phyloP scores from a whole-genome alignment of 768 basidiomycete genomes.

The Lentinula edodes region DNA sequence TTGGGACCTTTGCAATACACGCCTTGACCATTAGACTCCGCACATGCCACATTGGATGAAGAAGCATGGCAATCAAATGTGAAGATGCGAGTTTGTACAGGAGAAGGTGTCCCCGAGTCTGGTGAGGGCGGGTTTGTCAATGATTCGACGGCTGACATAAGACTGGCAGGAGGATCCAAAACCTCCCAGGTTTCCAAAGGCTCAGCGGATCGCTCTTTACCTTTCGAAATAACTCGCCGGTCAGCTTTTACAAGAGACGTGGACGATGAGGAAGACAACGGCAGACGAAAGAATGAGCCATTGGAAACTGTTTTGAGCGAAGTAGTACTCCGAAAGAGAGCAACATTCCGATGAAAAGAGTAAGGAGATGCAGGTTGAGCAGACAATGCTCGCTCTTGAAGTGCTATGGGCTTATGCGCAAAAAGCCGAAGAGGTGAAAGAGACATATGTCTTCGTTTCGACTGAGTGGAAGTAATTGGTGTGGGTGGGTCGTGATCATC shows the following conservation, averaged over 20 bases:
- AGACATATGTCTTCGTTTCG: conserved; percentile 35
- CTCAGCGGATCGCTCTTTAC: conserved; percentile 32
- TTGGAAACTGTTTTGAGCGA: conserved; percentile 32
- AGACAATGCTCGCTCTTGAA: conserved; percentile 34
- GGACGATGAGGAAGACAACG: conserved; percentile 20
- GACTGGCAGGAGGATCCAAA: conserved; percentile 22
- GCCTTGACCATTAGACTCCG: conserved; percentile 17
- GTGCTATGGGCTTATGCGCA: conserved; percentile 28
- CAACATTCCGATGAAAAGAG: conserved; percentile 25
- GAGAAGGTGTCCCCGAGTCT: conserved; percentile 11
- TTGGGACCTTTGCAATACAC: background rate
- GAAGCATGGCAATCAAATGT: background rate
- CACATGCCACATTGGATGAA: conserved; percentile 17
- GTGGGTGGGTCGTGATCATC: conserved; percentile 20
- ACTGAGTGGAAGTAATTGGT: conserved; percentile 6
- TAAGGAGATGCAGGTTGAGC: conserved; percentile 38
- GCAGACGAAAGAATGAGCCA: conserved; percentile 28
- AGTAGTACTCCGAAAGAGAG: conserved; percentile 41
- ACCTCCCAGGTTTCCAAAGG: conserved; percentile 42
- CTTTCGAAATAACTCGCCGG: conserved; percentile 28
- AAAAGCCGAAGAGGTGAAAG: conserved; percentile 44
- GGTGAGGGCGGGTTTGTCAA: conserved; percentile 7
- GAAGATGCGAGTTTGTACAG: background rate
- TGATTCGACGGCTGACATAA: conserved; percentile 22
- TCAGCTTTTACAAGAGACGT: conserved; percentile 11